A percentile compares a stretch with the other conserved stretches of the same genome.
These are phyloP conservation scores for Ustilago bromivora DNA, from an alignment of 1,284 basidiomycete species.

Conservation along the genomic window DNA sequence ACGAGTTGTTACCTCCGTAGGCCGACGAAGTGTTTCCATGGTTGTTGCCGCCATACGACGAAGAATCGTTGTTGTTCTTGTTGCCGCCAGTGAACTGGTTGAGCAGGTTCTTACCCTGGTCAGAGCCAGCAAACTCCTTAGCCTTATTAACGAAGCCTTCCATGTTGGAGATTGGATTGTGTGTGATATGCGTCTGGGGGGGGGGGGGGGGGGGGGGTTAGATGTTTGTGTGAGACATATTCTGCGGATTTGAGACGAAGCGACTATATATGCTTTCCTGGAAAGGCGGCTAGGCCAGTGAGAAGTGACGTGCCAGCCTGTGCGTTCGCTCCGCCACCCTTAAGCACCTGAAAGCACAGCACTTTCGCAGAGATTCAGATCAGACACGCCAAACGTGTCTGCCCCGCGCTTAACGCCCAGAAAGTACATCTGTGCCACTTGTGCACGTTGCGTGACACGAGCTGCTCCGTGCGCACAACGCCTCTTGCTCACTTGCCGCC, in stretches of 20 bases:
- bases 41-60: slow-evolving; percentile 14
- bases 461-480: slow-evolving; percentile 5
- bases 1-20: not conserved
- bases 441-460: not conserved
- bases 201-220: not conserved
- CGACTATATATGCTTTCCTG: not conserved
- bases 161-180: slow-evolving; percentile 38
- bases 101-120: slow-evolving; percentile 53
- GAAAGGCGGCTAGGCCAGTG: not conserved
- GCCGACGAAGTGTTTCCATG: not conserved
- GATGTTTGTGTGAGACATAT: not conserved
- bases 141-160: slow-evolving; percentile 61
- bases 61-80: slow-evolving; percentile 27
- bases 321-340: not conserved
- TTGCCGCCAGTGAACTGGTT: slow-evolving; percentile 48
- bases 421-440: not conserved
- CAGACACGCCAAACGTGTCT: too few species aligned
- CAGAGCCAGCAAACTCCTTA: slow-evolving; percentile 56
- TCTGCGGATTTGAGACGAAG: not conserved
- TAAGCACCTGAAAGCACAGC: too few species aligned
- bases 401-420: too few species aligned
- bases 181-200: not conserved
- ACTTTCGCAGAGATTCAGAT: too few species aligned
- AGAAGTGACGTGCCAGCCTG: not conserved
- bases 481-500: not conserved